Base-by-base conservation (phyloP, 2,329 filamentous ascomycete genomes). In the Monilinia laxa region DNA sequence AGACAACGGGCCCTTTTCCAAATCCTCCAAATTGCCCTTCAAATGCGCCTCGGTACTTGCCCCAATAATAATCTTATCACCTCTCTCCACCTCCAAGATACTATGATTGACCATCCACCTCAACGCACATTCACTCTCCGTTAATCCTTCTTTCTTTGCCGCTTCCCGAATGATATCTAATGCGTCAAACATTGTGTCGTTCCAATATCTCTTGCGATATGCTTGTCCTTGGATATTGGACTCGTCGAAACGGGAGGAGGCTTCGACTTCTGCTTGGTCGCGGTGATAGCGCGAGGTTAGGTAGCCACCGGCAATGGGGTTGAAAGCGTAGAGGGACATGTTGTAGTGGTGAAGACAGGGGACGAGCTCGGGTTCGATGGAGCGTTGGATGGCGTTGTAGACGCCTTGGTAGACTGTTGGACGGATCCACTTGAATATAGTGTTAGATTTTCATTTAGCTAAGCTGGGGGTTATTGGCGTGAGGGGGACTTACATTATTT, bases 31-130 rank as follows among this genome's bases (percentile, higher is more conserved):
- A 76, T 88, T 88, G 69, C 80, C 79, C 71, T 82, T 80, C 42
- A 88, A 79, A 78, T 89, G 86, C 59, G 79, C 78, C 58, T 83
- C 77, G 70, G 80, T 85, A 64, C 84, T 87, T 54, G 85, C 80
- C 42, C 86, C 86, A 62, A 88, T 82, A 59, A 88, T 79, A 70
- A 88, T 80, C 45, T 83, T 85, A 74, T 88, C 86, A 71, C 82
- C 84, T 51, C 80, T 77, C 70, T 79, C 81, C 70, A 84, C 75
- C 68, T 80, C 81, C 42, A 88, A 79, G 67, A 80, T 78, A 6
- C 87, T 90, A 78, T 94, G 91, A 75, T 93, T 89, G 52, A 85
- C 83, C 64, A 83, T 77, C 90, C 91, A 93, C 59, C 90, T 83
- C 74, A 93, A 80, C 0, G 90, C 90, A n/a, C 85, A 87, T 79